Percentiles rank a stretch among this genome's conserved stretches.
Conservation (phyloP, 352 stramenopile species). For the Halophytophthora batemanensis region DNA sequence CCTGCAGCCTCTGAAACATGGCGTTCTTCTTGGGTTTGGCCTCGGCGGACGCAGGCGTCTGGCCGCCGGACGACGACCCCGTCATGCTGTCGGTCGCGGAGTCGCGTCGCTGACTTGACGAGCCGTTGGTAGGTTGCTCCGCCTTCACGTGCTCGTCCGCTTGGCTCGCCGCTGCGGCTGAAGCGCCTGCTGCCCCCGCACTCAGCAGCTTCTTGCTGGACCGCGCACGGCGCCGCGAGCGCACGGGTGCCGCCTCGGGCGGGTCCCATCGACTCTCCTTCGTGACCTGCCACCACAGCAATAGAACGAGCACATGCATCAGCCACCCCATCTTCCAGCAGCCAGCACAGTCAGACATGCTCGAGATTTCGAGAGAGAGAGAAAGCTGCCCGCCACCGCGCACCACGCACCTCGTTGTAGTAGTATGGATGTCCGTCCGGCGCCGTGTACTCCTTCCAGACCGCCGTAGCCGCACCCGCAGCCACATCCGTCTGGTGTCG, state of each 20-base stretch:
- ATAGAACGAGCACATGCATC: too few relatives aligned
- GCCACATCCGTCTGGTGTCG: slow-evolving; percentile 1
- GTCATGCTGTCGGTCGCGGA: slow-evolving; percentile 1
- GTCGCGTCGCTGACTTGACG: too few relatives aligned
- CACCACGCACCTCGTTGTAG: slow-evolving; percentile 50
- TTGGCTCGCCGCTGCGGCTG: slow-evolving; percentile 1
- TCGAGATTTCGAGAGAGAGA: not conserved
- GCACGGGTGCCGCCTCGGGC: slow-evolving; percentile 19
- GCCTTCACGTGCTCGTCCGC: slow-evolving; percentile 5
- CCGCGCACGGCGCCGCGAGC: slow-evolving; percentile 4
- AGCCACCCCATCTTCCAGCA: not conserved
- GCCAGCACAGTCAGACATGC: not conserved
- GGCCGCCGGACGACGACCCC: slow-evolving; percentile 1
- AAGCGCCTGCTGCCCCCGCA: slow-evolving; percentile 3
- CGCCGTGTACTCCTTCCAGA: slow-evolving; percentile 56
- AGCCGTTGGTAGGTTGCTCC: slow-evolving; percentile 5
- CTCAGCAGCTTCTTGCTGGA: slow-evolving; percentile 9
- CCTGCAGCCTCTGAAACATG: slow-evolving; percentile 51
- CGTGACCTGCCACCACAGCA: slow-evolving; percentile 39
- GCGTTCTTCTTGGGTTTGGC: slow-evolving; percentile 20
- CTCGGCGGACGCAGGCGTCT: not conserved
- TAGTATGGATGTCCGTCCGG: slow-evolving; percentile 62
- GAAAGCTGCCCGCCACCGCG: not conserved
- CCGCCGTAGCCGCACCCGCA: slow-evolving; percentile 9
- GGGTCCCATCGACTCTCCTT: slow-evolving; percentile 66